Evolutionary conservation across 306 rosid genomes (phyloP).

Genomic region (Casuarina glauca): DNA sequence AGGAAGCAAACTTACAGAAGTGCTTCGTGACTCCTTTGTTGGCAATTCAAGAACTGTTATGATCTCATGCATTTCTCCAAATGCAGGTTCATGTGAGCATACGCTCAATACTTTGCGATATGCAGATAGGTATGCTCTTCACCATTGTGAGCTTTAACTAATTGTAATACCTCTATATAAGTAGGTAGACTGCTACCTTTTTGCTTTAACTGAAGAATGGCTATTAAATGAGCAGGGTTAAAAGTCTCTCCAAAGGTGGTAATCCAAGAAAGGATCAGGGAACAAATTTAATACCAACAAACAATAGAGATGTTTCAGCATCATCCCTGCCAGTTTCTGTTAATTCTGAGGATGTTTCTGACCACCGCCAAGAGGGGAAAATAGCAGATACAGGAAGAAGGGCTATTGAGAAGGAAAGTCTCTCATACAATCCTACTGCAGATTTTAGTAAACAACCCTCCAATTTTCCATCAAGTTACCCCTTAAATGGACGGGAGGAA

Average conservation of each 20-base stretch:
- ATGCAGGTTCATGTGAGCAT: conserved; percentile 96
- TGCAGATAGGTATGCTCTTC: conserved; percentile 76
- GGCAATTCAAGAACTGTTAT: conserved; percentile 97
- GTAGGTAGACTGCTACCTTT: conserved; percentile 10
- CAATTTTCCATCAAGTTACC: conserved; percentile 43
- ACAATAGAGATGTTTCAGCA: conserved; percentile 60
- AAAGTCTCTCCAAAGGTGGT: conserved; percentile 90
- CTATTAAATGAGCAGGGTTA: conserved; percentile 64
- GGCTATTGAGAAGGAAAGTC: conserved; percentile 60
- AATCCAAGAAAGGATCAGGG: conserved; percentile 83
- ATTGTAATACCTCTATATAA: conserved; percentile 8
- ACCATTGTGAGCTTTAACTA: conserved; percentile 16
- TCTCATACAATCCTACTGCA: conserved; percentile 50
- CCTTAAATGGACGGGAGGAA: conserved; percentile 55
- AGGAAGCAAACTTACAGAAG: conserved; percentile 99
- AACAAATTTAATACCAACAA: conserved; percentile 43
- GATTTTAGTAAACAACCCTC: conserved; percentile 62
- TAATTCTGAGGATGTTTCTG: conserved; percentile 53
- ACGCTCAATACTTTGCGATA: conserved; percentile 96
- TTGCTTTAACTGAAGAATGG: conserved; percentile 27
- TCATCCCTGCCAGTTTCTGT: conserved; percentile 51
- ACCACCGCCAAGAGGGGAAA: conserved; percentile 67
- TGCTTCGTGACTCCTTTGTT: conserved; percentile 96
- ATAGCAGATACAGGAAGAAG: conserved; percentile 54
- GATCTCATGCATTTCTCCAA: conserved; percentile 99